Base-by-base conservation (phyloP, 257 asterid genomes). In the Penstemon barbatus region DNA sequence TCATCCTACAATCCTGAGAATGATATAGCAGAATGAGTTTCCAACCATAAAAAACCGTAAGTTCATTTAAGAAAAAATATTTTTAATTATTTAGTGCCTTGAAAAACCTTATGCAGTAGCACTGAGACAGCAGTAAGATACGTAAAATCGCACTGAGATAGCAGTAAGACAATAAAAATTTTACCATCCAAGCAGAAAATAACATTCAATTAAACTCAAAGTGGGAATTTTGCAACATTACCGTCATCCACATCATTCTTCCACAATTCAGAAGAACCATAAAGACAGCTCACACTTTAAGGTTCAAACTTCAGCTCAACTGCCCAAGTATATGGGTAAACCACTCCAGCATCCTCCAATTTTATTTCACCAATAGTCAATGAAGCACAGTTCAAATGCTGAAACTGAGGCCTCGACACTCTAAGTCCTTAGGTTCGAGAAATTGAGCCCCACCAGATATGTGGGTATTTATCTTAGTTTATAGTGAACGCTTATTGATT, bases 51-150 rank as follows among this genome's bases (percentile, higher is more conserved):
- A 25, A 25, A 25, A 25, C 33, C 33, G 4, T 33, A 11, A 48
- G 19, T 40, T 12, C 45, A 13, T 57, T 51, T 53, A 51, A 36
- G 48, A 46, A 39, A 43, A 18, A 19, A 58, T 6, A 7, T 25
- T 8, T 41, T 56, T 13, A 71, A 0, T 40, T 5, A 39, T 10
- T 2, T n/a, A 9, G 67, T 41, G 38, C 44, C 56, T 65, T 51
- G n/a, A 10, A 10, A 9, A 49, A 49, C 54, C 13, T 12, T 19
- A 68, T 57, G 72, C 19, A 38, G 63, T 50, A 19, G 49, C 63
- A 63, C 13, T 18, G 3, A 0, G 13, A 40, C 56, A 6, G 63
- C 63, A 10, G 13, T 8, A 10, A 51, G 50, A 33, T 5, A 40
- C n/a, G 15, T 57, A 6, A 65, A 54, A 15, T 38, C 12, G n/a